Percentiles rank a stretch among this genome's conserved stretches.
These are phyloP conservation scores for Debaryomyces coudertii DNA, from an alignment of 1,139 yeast species.

Conservation along the genomic window DNA sequence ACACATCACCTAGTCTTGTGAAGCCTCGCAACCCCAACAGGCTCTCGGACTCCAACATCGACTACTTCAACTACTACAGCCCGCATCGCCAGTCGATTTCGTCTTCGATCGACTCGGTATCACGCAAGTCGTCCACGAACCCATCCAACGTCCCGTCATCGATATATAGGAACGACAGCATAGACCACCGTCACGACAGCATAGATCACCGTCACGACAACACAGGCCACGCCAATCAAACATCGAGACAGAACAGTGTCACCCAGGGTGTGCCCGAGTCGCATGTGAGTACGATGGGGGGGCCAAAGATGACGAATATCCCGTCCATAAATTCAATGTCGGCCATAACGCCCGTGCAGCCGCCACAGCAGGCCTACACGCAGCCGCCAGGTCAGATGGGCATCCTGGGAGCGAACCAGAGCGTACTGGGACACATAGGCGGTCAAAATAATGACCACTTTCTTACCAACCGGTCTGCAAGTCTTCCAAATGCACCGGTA, in stretches of 20 bases:
- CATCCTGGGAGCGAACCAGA: background rate
- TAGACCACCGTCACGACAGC: constrained; percentile 5
- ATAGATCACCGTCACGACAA: background rate
- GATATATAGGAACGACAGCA: constrained; percentile 8
- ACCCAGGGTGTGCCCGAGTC: background rate
- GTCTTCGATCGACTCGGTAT: constrained; percentile 7
- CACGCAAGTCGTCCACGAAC: constrained; percentile 8
- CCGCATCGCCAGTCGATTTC: constrained; percentile 8
- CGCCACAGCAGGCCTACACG: background rate
- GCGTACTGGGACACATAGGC: background rate
- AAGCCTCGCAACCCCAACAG: constrained; percentile 7
- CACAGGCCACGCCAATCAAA: too few species aligned
- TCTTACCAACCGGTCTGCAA: constrained; percentile 3
- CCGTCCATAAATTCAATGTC: constrained; percentile 2
- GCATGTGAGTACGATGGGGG: background rate
- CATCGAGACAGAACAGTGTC: constrained; percentile 3
- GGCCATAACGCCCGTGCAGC: background rate
- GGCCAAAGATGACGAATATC: background rate
- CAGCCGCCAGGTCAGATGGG: background rate
- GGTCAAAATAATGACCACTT: constrained; percentile 3
- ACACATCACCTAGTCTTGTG: constrained; percentile 4
- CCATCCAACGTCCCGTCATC: constrained; percentile 2
- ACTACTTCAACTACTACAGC: constrained; percentile 9
- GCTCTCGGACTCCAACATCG: constrained; percentile 7
- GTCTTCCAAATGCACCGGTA: constrained; percentile 6